These are phyloP conservation scores for Candida glucosophila DNA, from an alignment of 1,139 yeast species.

Conservation along the genomic window DNA sequence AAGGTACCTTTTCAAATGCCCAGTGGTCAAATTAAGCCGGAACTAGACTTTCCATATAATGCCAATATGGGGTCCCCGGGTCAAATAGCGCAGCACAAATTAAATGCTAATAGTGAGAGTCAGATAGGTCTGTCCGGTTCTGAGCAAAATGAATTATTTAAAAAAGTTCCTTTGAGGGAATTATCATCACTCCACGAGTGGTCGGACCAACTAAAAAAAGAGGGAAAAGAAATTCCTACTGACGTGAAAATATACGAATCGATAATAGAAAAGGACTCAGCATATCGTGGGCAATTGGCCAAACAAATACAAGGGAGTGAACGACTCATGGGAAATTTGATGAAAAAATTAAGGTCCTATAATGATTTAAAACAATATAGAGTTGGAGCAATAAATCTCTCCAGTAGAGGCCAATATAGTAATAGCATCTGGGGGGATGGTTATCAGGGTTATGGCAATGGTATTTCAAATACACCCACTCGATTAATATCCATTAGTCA, in stretches of 20 bases:
- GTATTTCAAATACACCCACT: slow-evolving; percentile 67
- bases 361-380: slow-evolving; percentile 43
- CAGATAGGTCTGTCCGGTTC: too few species aligned
- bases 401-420: slow-evolving; percentile 39
- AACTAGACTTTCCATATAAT: slow-evolving; percentile 1
- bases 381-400: slow-evolving; percentile 55
- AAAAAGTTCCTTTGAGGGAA: slow-evolving; percentile 12
- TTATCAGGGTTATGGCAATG: slow-evolving; percentile 90
- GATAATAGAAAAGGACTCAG: slow-evolving; percentile 43
- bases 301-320: slow-evolving; percentile 28
- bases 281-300: slow-evolving; percentile 22
- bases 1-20: slow-evolving; percentile 1
- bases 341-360: slow-evolving; percentile 28
- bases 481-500: slow-evolving; percentile 54
- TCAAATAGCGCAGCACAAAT: slow-evolving; percentile 5
- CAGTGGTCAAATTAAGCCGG: neutral
- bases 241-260: slow-evolving; percentile 54
- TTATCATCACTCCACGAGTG: slow-evolving; percentile 33
- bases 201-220: slow-evolving; percentile 41
- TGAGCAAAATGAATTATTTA: slow-evolving; percentile 16
- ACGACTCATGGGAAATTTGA: slow-evolving; percentile 19
- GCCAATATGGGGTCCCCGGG: slow-evolving; percentile 3
- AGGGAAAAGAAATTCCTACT: slow-evolving; percentile 33
- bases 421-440: slow-evolving; percentile 93
- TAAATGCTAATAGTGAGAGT: slow-evolving; percentile 11